A percentile compares a stretch with the other conserved stretches of the same genome.
Evolutionary conservation across 495 filamentous ascomycete genomes (phyloP).

Genomic region (Penicillium subrubescens): DNA sequence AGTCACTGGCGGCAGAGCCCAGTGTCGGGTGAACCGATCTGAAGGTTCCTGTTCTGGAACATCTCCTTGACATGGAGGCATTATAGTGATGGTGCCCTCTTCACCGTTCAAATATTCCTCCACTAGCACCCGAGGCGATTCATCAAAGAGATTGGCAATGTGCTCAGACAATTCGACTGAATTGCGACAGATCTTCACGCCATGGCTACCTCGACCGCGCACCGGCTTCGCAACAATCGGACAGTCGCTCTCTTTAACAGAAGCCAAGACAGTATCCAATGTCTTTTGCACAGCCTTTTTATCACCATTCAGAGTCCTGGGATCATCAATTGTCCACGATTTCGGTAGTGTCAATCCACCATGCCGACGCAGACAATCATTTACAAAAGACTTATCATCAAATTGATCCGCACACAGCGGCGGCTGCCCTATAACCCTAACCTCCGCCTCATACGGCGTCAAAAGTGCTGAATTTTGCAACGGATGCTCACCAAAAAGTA

Average conservation of each 20-base stretch:
- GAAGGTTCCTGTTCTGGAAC: not conserved
- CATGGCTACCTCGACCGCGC: constrained; percentile 26
- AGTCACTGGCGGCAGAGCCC: constrained; percentile 34
- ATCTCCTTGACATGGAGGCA: constrained; percentile 29
- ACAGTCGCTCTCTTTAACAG: constrained; percentile 13
- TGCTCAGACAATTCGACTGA: constrained; percentile 24
- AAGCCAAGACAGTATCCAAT: constrained; percentile 5
- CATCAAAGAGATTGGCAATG: constrained; percentile 23
- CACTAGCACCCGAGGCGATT: constrained; percentile 30
- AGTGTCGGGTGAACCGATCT: constrained; percentile 23
- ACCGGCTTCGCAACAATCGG: constrained; percentile 38
- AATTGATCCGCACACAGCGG: constrained; percentile 35
- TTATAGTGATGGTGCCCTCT: constrained; percentile 41
- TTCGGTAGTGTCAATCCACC: constrained; percentile 20
- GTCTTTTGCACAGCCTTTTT: not conserved
- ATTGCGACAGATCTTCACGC: constrained; percentile 36
- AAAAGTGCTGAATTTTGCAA: constrained; percentile 29
- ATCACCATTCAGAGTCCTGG: not conserved
- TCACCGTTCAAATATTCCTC: constrained; percentile 41
- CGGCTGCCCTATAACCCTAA: constrained; percentile 35
- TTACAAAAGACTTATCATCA: constrained; percentile 40
- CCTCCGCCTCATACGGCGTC: constrained; percentile 12
- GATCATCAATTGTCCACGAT: constrained; percentile 24
- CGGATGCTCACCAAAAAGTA: constrained; percentile 37
- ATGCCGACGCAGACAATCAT: constrained; percentile 25